Percentiles rank a stretch among this genome's conserved stretches.
Evolutionary conservation across 768 basidiomycete species (phyloP).

Genomic region (Suillus lakei): DNA sequence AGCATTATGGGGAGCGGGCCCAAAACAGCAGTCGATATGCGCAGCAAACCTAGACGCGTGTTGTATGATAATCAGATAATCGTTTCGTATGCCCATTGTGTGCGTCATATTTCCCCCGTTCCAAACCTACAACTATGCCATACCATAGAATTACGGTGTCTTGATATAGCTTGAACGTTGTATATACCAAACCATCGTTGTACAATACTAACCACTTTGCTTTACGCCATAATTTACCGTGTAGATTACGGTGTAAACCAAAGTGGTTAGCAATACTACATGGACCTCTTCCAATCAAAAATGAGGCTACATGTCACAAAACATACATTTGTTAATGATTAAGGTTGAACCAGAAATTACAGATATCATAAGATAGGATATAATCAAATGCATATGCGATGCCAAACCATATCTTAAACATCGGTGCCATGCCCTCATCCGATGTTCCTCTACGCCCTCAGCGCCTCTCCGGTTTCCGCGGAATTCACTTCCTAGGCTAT

Average conservation of each 20-base stretch:
- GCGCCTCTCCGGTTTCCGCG: background rate
- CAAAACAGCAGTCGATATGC: constrained; percentile 53
- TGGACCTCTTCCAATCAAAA: background rate
- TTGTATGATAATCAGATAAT: background rate
- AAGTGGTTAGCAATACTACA: background rate
- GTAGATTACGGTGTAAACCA: background rate
- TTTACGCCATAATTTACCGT: too few species aligned
- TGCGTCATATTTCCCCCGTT: background rate
- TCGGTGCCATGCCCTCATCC: background rate
- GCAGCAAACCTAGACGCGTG: background rate
- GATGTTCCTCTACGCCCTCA: too few species aligned
- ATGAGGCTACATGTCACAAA: background rate
- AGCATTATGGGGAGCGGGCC: constrained; percentile 53
- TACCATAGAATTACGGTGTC: background rate
- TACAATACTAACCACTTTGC: too few species aligned
- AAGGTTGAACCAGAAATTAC: background rate
- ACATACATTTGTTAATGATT: background rate
- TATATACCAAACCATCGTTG: constrained; percentile 6
- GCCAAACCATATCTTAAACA: background rate
- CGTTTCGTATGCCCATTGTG: background rate
- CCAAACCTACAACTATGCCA: too few species aligned
- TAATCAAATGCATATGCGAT: background rate
- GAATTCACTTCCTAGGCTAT: background rate
- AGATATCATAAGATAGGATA: background rate
- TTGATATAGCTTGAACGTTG: background rate